These are phyloP conservation scores for Plasmodium yoelii DNA, from an alignment of 169 alveolate species.

Conservation along the genomic window DNA sequence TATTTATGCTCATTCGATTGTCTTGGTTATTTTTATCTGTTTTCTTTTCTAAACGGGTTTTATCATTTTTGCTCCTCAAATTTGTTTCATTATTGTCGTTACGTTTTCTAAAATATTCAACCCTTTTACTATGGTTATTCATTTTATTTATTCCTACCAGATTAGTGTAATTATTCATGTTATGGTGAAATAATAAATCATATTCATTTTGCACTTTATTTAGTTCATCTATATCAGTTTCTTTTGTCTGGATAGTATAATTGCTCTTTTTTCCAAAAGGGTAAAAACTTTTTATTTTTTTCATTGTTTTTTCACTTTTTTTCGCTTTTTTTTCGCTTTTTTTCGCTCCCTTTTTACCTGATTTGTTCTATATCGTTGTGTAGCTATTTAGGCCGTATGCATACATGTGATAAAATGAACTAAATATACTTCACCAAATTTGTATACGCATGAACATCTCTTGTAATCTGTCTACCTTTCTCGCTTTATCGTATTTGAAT, in stretches of 20 bases:
- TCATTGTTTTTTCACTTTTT: slow-evolving; percentile 14
- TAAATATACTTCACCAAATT: not conserved
- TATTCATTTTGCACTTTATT: slow-evolving; percentile 2
- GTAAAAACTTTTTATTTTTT: slow-evolving; percentile 20
- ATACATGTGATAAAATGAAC: not conserved
- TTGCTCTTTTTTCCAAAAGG: slow-evolving; percentile 9
- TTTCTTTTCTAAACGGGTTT: too few relatives aligned
- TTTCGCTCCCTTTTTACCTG: not conserved
- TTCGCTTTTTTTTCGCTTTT: too few relatives aligned
- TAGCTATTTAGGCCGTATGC: not conserved
- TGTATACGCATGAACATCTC: not conserved
- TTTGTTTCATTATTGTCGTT: too few relatives aligned
- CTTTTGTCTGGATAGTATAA: not conserved
- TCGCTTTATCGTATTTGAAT: not conserved
- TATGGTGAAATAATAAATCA: too few relatives aligned
- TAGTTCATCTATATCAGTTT: not conserved
- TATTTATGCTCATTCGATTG: too few relatives aligned
- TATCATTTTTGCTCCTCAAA: too few relatives aligned
- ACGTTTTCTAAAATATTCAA: too few relatives aligned
- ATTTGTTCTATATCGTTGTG: not conserved
- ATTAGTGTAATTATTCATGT: too few relatives aligned
- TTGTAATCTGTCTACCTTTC: not conserved
- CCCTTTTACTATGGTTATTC: too few relatives aligned
- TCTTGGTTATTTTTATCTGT: too few relatives aligned
- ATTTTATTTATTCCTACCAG: too few relatives aligned